Percentiles rank a stretch among this genome's conserved stretches.
These are phyloP conservation scores for Penicillium alfredii DNA, from an alignment of 495 filamentous ascomycete genomes.

Conservation along the genomic window DNA sequence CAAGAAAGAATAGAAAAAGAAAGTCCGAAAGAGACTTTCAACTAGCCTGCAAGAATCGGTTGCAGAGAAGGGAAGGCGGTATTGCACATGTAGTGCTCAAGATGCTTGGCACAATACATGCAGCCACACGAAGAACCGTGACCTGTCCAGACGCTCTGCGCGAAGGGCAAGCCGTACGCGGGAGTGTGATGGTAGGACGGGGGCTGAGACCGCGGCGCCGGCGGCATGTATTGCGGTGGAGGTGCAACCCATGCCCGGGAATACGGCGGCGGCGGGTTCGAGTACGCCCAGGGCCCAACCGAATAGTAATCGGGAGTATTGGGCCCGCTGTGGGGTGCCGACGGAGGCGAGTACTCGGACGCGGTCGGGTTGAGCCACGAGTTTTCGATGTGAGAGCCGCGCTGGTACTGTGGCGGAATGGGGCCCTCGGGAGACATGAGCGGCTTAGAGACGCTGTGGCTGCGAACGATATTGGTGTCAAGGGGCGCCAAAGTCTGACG, in stretches of 20 bases:
- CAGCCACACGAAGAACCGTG: conserved; percentile 64
- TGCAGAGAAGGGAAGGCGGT: conserved; percentile 55
- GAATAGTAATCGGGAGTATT: conserved; percentile 55
- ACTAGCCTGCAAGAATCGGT: conserved; percentile 42
- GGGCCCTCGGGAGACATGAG: conserved; percentile 46
- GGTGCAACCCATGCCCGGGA: conserved; percentile 37
- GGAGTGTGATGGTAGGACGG: conserved; percentile 49
- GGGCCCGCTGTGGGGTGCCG: conserved; percentile 61
- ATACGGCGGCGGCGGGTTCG: conserved; percentile 46
- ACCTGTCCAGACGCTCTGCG: conserved; percentile 53
- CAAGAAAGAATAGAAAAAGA: conserved; percentile 7
- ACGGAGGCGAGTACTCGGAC: conserved; percentile 61
- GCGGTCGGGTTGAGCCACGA: conserved; percentile 48
- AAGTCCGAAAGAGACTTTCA: too few relatives aligned
- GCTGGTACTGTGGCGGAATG: conserved; percentile 49
- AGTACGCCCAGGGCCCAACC: conserved; percentile 51
- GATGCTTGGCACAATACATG: conserved; percentile 56
- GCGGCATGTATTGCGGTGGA: conserved; percentile 44
- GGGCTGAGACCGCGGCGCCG: conserved; percentile 40
- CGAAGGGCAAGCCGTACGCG: conserved; percentile 49
- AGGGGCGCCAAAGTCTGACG: conserved; percentile 61
- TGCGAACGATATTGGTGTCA: conserved; percentile 57
- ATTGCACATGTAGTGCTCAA: conserved; percentile 59
- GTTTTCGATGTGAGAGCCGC: conserved; percentile 41
- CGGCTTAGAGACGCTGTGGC: conserved; percentile 36